Percentiles rank a stretch among this genome's conserved stretches.
Conservation (phyloP, 179 eudicot genomes). For the Silene coronaria region DNA sequence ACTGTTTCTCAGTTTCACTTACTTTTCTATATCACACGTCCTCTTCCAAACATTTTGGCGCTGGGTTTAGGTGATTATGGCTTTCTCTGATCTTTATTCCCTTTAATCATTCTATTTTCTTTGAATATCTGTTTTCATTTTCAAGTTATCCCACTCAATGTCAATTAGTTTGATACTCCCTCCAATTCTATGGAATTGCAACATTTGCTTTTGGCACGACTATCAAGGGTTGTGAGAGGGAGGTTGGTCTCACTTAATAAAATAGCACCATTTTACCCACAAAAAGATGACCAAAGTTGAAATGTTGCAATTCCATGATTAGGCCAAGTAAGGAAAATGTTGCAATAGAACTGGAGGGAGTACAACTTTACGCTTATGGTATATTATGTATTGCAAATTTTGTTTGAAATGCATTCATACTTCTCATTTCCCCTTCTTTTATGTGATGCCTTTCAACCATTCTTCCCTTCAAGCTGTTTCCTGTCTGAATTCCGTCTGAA, state of each 20-base stretch:
- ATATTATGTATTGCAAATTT: background rate
- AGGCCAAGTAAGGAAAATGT: too few relatives aligned
- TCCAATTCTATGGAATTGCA: too few relatives aligned
- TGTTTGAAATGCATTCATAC: background rate
- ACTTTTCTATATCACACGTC: conserved; percentile 94
- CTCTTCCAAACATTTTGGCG: conserved; percentile 90
- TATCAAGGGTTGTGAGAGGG: too few relatives aligned
- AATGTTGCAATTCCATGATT: too few relatives aligned
- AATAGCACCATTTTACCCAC: too few relatives aligned
- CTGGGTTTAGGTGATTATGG: conserved; percentile 68
- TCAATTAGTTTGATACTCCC: background rate
- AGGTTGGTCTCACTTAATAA: too few relatives aligned
- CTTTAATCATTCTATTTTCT: background rate
- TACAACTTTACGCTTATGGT: background rate
- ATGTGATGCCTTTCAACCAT: background rate
- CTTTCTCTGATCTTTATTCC: background rate
- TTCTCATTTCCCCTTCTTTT: background rate
- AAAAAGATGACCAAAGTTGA: too few relatives aligned
- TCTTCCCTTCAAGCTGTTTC: background rate
- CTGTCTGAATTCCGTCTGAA: background rate
- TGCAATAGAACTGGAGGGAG: too few relatives aligned
- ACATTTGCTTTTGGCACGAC: too few relatives aligned
- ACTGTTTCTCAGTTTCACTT: conserved; percentile 75
- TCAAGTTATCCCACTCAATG: background rate
- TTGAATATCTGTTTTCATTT: background rate